Conservation (phyloP, 2,329 filamentous ascomycete genomes). For the Dactylellina parvicollis region DNA sequence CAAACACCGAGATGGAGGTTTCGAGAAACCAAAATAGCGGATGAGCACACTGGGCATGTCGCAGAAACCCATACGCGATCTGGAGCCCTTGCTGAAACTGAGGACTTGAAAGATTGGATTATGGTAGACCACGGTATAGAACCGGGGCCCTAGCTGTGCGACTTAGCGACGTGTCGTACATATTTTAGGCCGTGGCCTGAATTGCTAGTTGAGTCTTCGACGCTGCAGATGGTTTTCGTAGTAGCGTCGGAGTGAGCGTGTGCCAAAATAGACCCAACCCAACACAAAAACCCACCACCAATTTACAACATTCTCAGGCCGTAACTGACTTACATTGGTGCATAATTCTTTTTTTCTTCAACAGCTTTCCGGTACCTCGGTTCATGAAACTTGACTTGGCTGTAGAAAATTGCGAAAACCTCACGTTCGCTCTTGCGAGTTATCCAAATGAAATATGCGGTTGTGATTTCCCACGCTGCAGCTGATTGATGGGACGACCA, state of each 20-base stretch:
- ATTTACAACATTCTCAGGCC: slow-evolving; percentile 1
- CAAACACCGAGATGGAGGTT: too few species aligned
- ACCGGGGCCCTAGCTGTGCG: slow-evolving; percentile 1
- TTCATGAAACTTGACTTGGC: background rate
- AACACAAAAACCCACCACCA: slow-evolving; percentile 8
- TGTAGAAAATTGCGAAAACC: background rate
- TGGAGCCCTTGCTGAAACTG: background rate
- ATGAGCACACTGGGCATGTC: slow-evolving; percentile 4
- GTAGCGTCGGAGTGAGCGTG: slow-evolving; percentile 39
- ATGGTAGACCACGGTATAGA: background rate
- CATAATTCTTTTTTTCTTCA: background rate
- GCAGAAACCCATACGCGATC: background rate
- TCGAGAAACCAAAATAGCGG: slow-evolving; percentile 27
- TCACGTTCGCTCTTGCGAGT: slow-evolving; percentile 34
- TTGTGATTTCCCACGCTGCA: background rate
- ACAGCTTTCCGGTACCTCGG: slow-evolving; percentile 10
- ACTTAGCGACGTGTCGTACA: too few species aligned
- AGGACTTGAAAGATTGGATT: background rate
- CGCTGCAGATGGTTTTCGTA: slow-evolving; percentile 13
- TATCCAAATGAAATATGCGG: slow-evolving; percentile 2
- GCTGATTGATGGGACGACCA: slow-evolving; percentile 23
- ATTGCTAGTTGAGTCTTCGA: too few species aligned
- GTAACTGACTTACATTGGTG: background rate
- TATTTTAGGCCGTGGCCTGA: too few species aligned
- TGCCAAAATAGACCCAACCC: slow-evolving; percentile 25